Base-by-base conservation (phyloP, 2,329 filamentous ascomycete genomes). In the Apiospora saccharicola region DNA sequence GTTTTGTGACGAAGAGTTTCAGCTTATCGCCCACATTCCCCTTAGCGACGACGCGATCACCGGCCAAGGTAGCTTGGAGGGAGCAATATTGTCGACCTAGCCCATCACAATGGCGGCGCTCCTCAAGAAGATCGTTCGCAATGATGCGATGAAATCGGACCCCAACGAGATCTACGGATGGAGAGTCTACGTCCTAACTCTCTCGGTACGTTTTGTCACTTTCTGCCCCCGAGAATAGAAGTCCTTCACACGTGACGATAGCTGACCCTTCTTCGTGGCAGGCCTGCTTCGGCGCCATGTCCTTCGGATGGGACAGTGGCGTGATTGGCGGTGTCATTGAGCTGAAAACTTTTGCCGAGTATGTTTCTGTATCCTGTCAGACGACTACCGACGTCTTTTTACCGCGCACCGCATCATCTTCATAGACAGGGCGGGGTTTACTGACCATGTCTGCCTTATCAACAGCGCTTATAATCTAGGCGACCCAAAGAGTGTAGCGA, bases 81-180 rank as follows among this genome's bases (percentile, higher is more conserved):
- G 53, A 37, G 30, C 30, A 61, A n/a, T 3, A 57, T 24, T 10
- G 4, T 12, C 49, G n/a, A 26, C 12, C n/a, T 26, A 10, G 24
- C 24, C 53, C 34, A 19, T 30, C 69, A 47, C 49, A 41, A 71
- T 71, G 69, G 69, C 57, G 44, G 68, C 70, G 26, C 24, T 82
- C 49, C 78, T 86, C 71, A 81, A 77, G 73, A 84, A 82, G 75
- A 85, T 88, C 74, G 84, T 87, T 74, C 84, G 83, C 77, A 88
- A 88, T 79, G 86, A 93, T 77, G 89, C 91, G 71, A 92, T 93
- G 85, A 89, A 86, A 79, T 82, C 84, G 70, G 91, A 93, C 78
- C 91, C 91, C 19, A 85, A 86, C 22, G 89, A 93, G 80, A 90
- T 93, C 73, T 93, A 93, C 80, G 90, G 90, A 77, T 93, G 91